phyloP scores from a whole-genome alignment of 2,329 filamentous ascomycete species.

The Phyllosticta citrichinensis region DNA sequence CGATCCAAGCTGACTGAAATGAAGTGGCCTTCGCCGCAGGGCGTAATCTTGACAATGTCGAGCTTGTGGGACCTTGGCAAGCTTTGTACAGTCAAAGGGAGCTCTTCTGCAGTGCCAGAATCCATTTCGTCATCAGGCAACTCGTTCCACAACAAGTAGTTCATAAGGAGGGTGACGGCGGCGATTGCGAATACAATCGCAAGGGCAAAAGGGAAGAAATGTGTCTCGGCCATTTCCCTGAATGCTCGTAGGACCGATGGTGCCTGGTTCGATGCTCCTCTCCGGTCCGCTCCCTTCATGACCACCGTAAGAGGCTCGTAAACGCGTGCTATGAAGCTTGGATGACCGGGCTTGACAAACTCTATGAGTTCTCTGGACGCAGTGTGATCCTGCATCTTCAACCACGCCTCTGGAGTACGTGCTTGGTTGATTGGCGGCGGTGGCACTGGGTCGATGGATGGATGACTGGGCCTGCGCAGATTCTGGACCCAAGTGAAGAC shows the following conservation, averaged over 20 bases:
- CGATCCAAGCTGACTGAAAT: conserved; percentile 63
- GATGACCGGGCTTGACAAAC: conserved; percentile 60
- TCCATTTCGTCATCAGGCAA: conserved; percentile 31
- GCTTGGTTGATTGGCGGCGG: conserved; percentile 61
- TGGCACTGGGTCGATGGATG: conserved; percentile 25
- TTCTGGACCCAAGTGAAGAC: conserved; percentile 19
- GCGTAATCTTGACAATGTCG: conserved; percentile 56
- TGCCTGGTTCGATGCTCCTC: conserved; percentile 39
- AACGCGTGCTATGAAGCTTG: conserved; percentile 63
- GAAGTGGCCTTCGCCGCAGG: conserved; percentile 54
- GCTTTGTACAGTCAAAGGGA: conserved; percentile 50
- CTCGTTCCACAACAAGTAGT: conserved; percentile 62
- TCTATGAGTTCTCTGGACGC: conserved; percentile 67
- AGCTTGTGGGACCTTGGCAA: conserved; percentile 55
- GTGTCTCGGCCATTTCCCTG: conserved; percentile 44
- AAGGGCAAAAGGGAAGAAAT: conserved; percentile 58
- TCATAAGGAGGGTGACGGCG: conserved; percentile 60
- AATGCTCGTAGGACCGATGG: conserved; percentile 44
- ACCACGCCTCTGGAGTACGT: conserved; percentile 65
- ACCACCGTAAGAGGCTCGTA: conserved; percentile 69
- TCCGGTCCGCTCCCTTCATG: conserved; percentile 56
- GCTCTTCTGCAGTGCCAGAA: conserved; percentile 38
- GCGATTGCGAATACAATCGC: conserved; percentile 54
- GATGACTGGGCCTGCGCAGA: background rate
- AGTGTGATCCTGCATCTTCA: conserved; percentile 67